These are phyloP conservation scores for Dioszegia hungarica DNA, from an alignment of 768 basidiomycete genomes.

Conservation along the genomic window DNA sequence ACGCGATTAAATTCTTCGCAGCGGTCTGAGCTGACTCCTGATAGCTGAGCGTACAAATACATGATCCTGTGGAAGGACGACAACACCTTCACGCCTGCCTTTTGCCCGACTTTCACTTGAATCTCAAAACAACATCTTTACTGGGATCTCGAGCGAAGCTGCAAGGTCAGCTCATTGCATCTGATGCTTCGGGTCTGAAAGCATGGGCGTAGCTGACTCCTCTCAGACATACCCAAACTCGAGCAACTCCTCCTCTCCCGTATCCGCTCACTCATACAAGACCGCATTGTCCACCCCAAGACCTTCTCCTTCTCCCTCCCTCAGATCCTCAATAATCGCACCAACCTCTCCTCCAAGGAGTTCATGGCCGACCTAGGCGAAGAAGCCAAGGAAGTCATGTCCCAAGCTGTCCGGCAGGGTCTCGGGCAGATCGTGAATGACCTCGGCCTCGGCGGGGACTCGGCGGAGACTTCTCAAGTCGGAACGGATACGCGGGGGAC, in stretches of 20 bases:
- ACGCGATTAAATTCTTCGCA: not conserved
- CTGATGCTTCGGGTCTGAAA: not conserved
- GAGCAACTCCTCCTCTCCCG: conserved; percentile 90
- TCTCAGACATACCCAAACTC: conserved; percentile 80
- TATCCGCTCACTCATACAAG: conserved; percentile 59
- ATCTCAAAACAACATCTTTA: conserved; percentile 80
- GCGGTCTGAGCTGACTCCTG: conserved; percentile 1
- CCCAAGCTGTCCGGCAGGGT: conserved; percentile 24
- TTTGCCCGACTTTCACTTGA: conserved; percentile 78
- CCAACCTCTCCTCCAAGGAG: conserved; percentile 19
- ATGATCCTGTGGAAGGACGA: conserved; percentile 48
- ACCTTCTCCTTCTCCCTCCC: conserved; percentile 40
- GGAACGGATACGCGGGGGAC: not conserved
- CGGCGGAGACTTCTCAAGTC: not conserved
- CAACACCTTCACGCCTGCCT: conserved; percentile 70
- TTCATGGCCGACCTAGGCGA: conserved; percentile 34
- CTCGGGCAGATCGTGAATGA: conserved; percentile 26
- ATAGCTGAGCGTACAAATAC: conserved; percentile 43
- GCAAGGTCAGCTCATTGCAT: conserved; percentile 51
- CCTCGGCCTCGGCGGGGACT: conserved; percentile 6
- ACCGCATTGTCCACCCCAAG: conserved; percentile 48
- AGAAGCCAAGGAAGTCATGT: conserved; percentile 30
- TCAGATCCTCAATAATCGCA: conserved; percentile 27
- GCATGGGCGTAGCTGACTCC: not conserved
- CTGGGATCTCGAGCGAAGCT: conserved; percentile 97